These are phyloP conservation scores for Cajanus cajan DNA, from an alignment of 306 rosid species.

Conservation along the genomic window DNA sequence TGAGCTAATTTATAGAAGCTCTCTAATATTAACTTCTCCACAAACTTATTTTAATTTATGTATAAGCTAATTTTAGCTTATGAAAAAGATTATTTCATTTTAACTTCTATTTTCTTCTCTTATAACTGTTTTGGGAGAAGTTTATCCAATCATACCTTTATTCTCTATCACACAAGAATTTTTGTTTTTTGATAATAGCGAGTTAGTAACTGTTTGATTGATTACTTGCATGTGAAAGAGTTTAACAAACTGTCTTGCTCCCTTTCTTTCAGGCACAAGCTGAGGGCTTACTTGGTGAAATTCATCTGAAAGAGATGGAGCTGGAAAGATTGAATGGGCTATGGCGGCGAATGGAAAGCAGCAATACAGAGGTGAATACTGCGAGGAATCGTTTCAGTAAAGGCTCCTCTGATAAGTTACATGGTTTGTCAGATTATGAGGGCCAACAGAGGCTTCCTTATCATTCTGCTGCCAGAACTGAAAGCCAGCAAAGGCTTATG, in stretches of 20 bases:
- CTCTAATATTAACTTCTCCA: too few relatives aligned
- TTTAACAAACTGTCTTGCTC: slow-evolving; percentile 12
- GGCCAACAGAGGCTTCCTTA: slow-evolving; percentile 63
- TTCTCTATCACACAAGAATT: too few relatives aligned
- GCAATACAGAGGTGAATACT: slow-evolving; percentile 45
- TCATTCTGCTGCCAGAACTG: slow-evolving; percentile 62
- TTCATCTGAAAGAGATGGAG: slow-evolving; percentile 79
- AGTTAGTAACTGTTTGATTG: slow-evolving; percentile 23
- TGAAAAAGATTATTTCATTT: too few relatives aligned
- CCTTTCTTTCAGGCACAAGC: slow-evolving; percentile 72
- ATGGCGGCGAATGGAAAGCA: slow-evolving; percentile 48
- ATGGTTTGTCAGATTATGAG: slow-evolving; percentile 54
- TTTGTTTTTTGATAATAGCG: background rate
- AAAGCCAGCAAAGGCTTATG: slow-evolving; percentile 81
- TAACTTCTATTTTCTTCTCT: too few relatives aligned
- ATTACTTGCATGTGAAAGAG: slow-evolving; percentile 7
- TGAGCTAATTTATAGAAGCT: too few relatives aligned
- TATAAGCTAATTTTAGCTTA: too few relatives aligned
- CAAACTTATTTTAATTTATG: too few relatives aligned
- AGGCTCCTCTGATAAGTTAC: slow-evolving; percentile 54
- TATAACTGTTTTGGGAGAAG: too few relatives aligned
- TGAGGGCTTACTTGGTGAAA: slow-evolving; percentile 73
- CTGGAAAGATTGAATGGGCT: slow-evolving; percentile 71
- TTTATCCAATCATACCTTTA: too few relatives aligned
- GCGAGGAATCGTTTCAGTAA: slow-evolving; percentile 69